These are phyloP conservation scores for Stagonosporopsis chrysanthemi DNA, from an alignment of 2,329 filamentous ascomycete species.

Conservation along the genomic window DNA sequence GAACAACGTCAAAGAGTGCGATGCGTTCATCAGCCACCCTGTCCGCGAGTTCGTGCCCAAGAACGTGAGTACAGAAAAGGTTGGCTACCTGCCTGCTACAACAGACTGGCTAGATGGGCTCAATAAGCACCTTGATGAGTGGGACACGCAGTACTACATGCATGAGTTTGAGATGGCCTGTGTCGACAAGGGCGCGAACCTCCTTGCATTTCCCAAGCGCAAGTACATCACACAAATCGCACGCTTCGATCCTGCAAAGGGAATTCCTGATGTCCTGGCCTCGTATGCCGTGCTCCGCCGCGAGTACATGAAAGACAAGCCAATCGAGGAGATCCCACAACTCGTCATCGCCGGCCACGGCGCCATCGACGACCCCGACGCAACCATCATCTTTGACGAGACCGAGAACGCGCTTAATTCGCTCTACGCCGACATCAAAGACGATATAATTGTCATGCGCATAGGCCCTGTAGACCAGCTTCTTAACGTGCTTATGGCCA, in stretches of 20 bases:
- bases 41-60: conserved; percentile 77
- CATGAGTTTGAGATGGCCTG: conserved; percentile 74
- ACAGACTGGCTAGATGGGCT: conserved; percentile 86
- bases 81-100: conserved; percentile 79
- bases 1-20: conserved; percentile 72
- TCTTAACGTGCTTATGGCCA: conserved; percentile 77
- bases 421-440: conserved; percentile 56
- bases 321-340: conserved; percentile 66
- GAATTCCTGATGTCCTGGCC: conserved; percentile 78
- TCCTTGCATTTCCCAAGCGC: conserved; percentile 65
- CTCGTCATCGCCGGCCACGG: conserved; percentile 80
- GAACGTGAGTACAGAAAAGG: conserved; percentile 69
- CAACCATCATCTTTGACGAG: conserved; percentile 73
- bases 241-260: conserved; percentile 84
- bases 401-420: conserved; percentile 72
- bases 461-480: conserved; percentile 80
- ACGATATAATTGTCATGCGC: conserved; percentile 77
- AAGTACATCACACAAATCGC: conserved; percentile 83
- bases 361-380: conserved; percentile 82
- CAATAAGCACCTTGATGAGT: conserved; percentile 76
- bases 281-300: conserved; percentile 77
- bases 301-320: conserved; percentile 61
- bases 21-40: conserved; percentile 84
- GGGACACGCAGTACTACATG: conserved; percentile 76
- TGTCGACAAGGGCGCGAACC: conserved; percentile 65